These are phyloP conservation scores for Stylonectria norvegica DNA, from an alignment of 2,329 filamentous ascomycete species.

Conservation along the genomic window DNA sequence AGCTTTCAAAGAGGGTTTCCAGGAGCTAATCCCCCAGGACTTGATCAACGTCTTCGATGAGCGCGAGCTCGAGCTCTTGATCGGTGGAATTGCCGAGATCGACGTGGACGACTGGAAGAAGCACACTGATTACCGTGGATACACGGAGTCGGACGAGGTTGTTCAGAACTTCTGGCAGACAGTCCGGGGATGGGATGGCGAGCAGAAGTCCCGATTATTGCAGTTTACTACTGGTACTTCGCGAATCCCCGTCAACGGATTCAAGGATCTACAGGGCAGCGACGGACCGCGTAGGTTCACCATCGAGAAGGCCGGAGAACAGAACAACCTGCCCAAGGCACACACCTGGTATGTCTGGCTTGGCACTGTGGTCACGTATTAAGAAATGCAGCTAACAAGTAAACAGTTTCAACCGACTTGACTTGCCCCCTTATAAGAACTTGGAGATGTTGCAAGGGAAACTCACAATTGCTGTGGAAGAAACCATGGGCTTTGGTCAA, in stretches of 20 bases:
- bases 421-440: constrained; percentile 88
- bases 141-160: constrained; percentile 95
- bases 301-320: constrained; percentile 94
- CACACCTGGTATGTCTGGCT: constrained; percentile 75
- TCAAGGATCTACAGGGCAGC: constrained; percentile 97
- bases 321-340: constrained; percentile 87
- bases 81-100: constrained; percentile 99
- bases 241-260: constrained; percentile 96
- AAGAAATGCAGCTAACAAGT: constrained; percentile 19
- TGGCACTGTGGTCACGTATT: neutral
- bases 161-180: constrained; percentile 99
- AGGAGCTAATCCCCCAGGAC: constrained; percentile 94
- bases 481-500: constrained; percentile 98
- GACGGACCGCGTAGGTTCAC: constrained; percentile 94
- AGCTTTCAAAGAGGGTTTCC: constrained; percentile 94
- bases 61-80: constrained; percentile 90
- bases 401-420: constrained; percentile 88
- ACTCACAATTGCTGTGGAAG: constrained; percentile 93
- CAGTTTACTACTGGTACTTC: constrained; percentile 98
- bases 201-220: constrained; percentile 92
- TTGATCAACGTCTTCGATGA: constrained; percentile 98
- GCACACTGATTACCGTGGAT: constrained; percentile 97
- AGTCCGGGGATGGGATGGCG: constrained; percentile 93
- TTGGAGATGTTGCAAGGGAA: constrained; percentile 83
- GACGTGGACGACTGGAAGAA: constrained; percentile 99